phyloP scores from a whole-genome alignment of 108 stramenopile genomes.

The Cyclostephanos tholiformis region DNA sequence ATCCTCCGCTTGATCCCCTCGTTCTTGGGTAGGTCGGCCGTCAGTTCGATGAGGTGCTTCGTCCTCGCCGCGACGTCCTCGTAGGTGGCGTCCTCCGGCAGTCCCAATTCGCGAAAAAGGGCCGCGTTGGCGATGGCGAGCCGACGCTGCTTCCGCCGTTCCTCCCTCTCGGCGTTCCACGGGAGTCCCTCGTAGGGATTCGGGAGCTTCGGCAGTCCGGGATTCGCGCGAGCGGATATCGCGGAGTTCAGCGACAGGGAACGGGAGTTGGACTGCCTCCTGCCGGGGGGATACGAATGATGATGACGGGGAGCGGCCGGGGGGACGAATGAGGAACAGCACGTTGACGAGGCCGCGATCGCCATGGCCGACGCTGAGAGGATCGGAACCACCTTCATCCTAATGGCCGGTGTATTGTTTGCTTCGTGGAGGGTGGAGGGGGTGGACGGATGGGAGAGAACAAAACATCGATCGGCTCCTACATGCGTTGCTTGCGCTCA shows the following conservation, averaged over 20 bases:
- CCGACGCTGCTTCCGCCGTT: slow-evolving; percentile 56
- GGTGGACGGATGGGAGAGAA: too few species aligned
- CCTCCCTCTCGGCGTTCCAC: slow-evolving; percentile 70
- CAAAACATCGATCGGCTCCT: too few species aligned
- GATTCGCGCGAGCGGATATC: slow-evolving; percentile 8
- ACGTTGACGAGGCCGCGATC: neutral
- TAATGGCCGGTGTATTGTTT: neutral
- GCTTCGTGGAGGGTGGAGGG: neutral
- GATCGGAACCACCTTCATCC: slow-evolving; percentile 24
- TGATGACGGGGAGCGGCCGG: neutral
- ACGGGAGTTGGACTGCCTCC: neutral
- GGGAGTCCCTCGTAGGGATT: slow-evolving; percentile 79
- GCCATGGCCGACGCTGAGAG: slow-evolving; percentile 18
- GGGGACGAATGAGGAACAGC: slow-evolving; percentile 23
- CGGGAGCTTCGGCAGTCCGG: slow-evolving; percentile 34
- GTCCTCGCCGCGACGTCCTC: slow-evolving; percentile 81
- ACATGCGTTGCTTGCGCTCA: too few species aligned
- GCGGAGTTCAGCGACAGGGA: slow-evolving; percentile 21
- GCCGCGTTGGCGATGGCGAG: slow-evolving; percentile 62
- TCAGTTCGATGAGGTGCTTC: slow-evolving; percentile 52
- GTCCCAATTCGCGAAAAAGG: slow-evolving; percentile 80
- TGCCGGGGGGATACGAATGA: neutral
- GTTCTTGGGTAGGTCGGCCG: slow-evolving; percentile 36
- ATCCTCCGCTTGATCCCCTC: slow-evolving; percentile 76
- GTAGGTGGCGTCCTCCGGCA: slow-evolving; percentile 82